Evolutionary conservation across 2,329 filamentous ascomycete genomes (phyloP).

Genomic region (Arthrobotrys musiformis): DNA sequence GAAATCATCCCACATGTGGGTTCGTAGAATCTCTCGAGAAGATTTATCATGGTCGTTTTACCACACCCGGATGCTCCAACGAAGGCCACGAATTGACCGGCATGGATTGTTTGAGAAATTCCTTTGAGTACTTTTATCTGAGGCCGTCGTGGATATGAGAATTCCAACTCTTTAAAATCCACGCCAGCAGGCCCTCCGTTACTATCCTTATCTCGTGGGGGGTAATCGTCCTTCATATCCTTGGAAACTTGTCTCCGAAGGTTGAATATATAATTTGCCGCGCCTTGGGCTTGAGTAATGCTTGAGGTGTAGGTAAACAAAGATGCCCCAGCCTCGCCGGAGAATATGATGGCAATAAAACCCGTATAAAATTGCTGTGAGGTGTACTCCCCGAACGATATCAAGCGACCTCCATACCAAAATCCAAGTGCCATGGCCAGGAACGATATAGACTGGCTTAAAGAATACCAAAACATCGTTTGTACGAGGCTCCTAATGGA

Average conservation of each 20-base stretch:
- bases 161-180: slow-evolving; percentile 56
- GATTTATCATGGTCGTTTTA: slow-evolving; percentile 76
- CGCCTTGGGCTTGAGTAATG: slow-evolving; percentile 31
- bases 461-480: slow-evolving; percentile 74
- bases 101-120: slow-evolving; percentile 63
- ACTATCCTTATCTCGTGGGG: neutral
- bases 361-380: slow-evolving; percentile 68
- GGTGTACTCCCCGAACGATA: slow-evolving; percentile 62
- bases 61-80: slow-evolving; percentile 77
- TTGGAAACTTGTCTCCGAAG: neutral
- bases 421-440: slow-evolving; percentile 73
- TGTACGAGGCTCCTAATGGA: slow-evolving; percentile 73
- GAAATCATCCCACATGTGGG: slow-evolving; percentile 72
- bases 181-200: neutral
- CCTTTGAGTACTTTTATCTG: slow-evolving; percentile 65
- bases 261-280: slow-evolving; percentile 31
- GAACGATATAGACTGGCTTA: slow-evolving; percentile 75
- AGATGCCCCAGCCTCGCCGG: slow-evolving; percentile 74
- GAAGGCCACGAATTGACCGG: slow-evolving; percentile 76
- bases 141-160: slow-evolving; percentile 61
- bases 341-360: slow-evolving; percentile 75
- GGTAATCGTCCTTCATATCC: slow-evolving; percentile 3
- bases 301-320: slow-evolving; percentile 22
- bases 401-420: slow-evolving; percentile 73
- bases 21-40: slow-evolving; percentile 76